Base-by-base conservation (phyloP, 208 protist species). In the Trypanosoma theileri region DNA sequence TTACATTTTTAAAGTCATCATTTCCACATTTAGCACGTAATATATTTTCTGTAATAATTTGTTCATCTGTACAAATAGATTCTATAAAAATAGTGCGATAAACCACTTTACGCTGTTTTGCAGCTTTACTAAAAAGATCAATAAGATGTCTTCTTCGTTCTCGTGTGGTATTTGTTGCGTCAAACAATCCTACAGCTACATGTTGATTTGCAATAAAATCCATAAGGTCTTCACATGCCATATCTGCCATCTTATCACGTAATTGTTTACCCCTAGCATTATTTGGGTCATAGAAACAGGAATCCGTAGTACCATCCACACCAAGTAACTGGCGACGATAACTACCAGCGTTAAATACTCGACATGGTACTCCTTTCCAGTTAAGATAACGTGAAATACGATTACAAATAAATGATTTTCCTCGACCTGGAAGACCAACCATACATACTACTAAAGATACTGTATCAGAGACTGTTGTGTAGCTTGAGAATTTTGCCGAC, bases 141-240 rank as follows among this genome's bases (percentile, higher is more conserved):
- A 85, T 53, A 21, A 98, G 59, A 65, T 81, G 77, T 19, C 57
- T 14, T 13, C 94, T 80, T 16, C 94, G 87, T 62, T 76, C 78
- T 31, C 66, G 74, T 17, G 90, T 97, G 16, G 92, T 96, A 77
- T 98, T 98, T 19, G 94, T 98, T 1, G 92, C 94, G 58, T 98
- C 94, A 56, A 98, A 84, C 41, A 98, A 89, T 50, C 91, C 93
- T 8, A 96, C 79, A n/a, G 87, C 85, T 50, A 82, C 60, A 8
- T 66, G n/a, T 69, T 94, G 79, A 2, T 66, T 58, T 26, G 55
- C 51, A 53, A 97, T 82, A 80, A 94, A 97, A n/a, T 73, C 22
- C 31, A 95, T 74, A 10, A 95, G 73, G 52, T 94, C 91, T 19
- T 89, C 79, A 67, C 82, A 94, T 16, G 93, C 89, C 16, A 96